Evolutionary conservation across 2,329 filamentous ascomycete genomes (phyloP).

Genomic region (Penicillium crustosum): DNA sequence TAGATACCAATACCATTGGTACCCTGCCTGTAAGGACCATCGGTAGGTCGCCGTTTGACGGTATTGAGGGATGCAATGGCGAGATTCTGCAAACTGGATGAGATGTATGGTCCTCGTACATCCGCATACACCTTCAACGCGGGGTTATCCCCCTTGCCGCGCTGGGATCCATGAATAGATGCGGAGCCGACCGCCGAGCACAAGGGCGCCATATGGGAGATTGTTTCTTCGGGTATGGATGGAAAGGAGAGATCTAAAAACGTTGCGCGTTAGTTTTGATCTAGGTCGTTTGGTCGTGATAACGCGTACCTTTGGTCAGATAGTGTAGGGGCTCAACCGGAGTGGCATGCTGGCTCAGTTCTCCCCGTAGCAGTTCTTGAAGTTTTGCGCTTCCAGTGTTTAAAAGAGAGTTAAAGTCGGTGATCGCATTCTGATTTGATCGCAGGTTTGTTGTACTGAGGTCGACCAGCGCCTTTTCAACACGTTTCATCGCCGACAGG

Average conservation of each 20-base stretch:
- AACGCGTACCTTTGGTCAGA: constrained; percentile 72
- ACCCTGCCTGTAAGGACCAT: constrained; percentile 81
- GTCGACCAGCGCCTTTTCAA: constrained; percentile 78
- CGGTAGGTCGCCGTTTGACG: constrained; percentile 70
- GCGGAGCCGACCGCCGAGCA: constrained; percentile 72
- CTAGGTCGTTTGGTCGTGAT: background rate
- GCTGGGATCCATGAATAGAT: constrained; percentile 53
- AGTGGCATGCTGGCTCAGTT: constrained; percentile 74
- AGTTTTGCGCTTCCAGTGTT: constrained; percentile 78
- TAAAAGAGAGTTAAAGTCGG: constrained; percentile 74
- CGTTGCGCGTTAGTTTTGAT: constrained; percentile 6
- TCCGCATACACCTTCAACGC: constrained; percentile 83
- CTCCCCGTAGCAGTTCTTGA: constrained; percentile 77
- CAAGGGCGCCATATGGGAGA: constrained; percentile 74
- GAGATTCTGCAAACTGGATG: constrained; percentile 76
- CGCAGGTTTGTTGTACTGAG: constrained; percentile 88
- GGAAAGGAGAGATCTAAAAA: constrained; percentile 69
- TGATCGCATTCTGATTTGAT: constrained; percentile 84
- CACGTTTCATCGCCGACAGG: constrained; percentile 82
- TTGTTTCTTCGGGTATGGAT: constrained; percentile 71
- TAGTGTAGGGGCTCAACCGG: constrained; percentile 87
- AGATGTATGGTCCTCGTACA: constrained; percentile 82
- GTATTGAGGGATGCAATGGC: constrained; percentile 83
- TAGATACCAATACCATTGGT: constrained; percentile 92
- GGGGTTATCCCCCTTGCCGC: constrained; percentile 61